A percentile compares a stretch with the other conserved stretches of the same genome.
phyloP scores from a whole-genome alignment of 2,329 filamentous ascomycete species.

The Fusarium succisae region DNA sequence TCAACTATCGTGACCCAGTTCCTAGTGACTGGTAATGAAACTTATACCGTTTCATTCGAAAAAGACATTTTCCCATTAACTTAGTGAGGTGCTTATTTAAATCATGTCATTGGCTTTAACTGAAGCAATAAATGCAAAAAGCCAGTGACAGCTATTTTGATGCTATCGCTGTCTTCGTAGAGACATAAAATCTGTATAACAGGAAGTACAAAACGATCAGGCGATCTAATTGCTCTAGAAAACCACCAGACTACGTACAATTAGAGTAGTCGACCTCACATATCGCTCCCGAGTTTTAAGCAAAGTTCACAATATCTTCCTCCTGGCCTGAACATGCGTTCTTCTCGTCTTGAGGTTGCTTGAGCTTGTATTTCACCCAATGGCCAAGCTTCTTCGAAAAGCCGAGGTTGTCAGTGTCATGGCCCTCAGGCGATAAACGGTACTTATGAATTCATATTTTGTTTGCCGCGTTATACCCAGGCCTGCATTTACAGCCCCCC shows the following conservation, averaged over 20 bases:
- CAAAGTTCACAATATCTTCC: neutral
- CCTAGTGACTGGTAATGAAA: neutral
- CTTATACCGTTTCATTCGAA: rapidly evolving
- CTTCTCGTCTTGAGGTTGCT: neutral
- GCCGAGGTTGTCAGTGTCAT: rapidly evolving
- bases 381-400: rapidly evolving
- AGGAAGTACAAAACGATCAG: rapidly evolving
- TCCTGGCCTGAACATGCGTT: neutral
- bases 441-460: too few species aligned
- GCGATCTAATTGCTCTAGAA: neutral
- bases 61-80: neutral
- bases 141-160: neutral
- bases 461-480: too few species aligned
- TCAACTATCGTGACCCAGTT: neutral
- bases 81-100: too few species aligned
- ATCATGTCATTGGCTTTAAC: too few species aligned
- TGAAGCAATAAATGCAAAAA: too few species aligned
- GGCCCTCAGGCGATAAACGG: rapidly evolving
- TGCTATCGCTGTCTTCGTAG: neutral
- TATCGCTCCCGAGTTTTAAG: too few species aligned
- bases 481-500: too few species aligned
- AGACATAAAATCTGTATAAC: neutral
- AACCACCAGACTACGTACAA: too few species aligned
- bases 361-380: neutral
- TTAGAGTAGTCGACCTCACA: rapidly evolving